Conservation (phyloP, 441 rosid species). For the Flueggea neowawraea region DNA sequence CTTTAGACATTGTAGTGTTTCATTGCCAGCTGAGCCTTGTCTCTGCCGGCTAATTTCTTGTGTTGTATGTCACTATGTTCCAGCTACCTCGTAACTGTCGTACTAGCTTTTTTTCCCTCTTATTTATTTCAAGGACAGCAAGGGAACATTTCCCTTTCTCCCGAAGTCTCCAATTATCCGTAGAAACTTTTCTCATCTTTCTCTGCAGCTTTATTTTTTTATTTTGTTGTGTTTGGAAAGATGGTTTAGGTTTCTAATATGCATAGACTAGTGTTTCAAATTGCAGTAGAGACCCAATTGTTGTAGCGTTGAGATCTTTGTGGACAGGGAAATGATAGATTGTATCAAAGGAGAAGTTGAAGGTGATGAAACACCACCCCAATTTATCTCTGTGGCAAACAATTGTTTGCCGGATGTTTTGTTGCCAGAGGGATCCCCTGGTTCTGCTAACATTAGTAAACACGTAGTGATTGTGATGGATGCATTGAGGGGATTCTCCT, state of each 20-base stretch:
- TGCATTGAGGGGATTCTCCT: conserved; percentile 32
- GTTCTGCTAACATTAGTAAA: conserved; percentile 9
- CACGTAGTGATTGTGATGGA: conserved; percentile 39
- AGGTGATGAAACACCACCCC: conserved; percentile 5
- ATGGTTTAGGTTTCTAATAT: not conserved
- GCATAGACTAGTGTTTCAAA: too few relatives aligned
- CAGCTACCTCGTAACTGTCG: not conserved
- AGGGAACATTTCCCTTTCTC: not conserved
- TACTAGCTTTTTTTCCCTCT: not conserved
- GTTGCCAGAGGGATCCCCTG: conserved; percentile 26
- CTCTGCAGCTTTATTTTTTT: not conserved
- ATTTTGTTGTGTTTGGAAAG: not conserved
- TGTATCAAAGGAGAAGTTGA: conserved; percentile 19
- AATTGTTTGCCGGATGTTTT: conserved; percentile 18
- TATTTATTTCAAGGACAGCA: not conserved
- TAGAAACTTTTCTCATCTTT: not conserved
- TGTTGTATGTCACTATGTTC: conserved; percentile 1
- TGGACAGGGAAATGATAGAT: conserved; percentile 6
- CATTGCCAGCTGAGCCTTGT: not conserved
- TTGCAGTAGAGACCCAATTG: too few relatives aligned
- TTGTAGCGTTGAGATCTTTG: not conserved
- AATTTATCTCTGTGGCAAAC: not conserved
- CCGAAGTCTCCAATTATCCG: not conserved
- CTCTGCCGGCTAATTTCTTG: not conserved
- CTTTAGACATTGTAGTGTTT: too few relatives aligned